Percentiles rank a stretch among this genome's conserved stretches.
phyloP scores from a whole-genome alignment of 352 stramenopile species.

The Phytophthora syringae region DNA sequence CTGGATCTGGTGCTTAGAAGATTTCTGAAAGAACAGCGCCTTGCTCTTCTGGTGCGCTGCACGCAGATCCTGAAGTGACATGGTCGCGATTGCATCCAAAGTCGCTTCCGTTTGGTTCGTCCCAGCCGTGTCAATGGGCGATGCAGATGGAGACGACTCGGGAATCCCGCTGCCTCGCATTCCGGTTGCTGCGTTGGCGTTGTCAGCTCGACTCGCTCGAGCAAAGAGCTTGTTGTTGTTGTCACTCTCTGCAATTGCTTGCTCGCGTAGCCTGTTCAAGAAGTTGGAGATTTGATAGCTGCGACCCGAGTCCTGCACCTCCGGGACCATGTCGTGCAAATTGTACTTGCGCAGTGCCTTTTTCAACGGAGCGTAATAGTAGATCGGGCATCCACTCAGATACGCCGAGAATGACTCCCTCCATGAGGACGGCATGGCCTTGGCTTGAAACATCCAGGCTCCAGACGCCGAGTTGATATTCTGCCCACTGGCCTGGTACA shows the following conservation, averaged over 20 bases:
- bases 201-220: conserved; percentile 36
- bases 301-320: conserved; percentile 79
- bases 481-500: conserved; percentile 83
- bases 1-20: conserved; percentile 45
- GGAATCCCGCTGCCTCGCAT: conserved; percentile 25
- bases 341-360: conserved; percentile 90
- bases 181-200: conserved; percentile 13
- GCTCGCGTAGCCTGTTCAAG: conserved; percentile 75
- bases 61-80: conserved; percentile 72
- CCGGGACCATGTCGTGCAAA: conserved; percentile 86
- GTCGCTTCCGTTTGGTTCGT: conserved; percentile 35
- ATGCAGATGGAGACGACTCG: conserved; percentile 50
- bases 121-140: conserved; percentile 35
- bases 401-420: conserved; percentile 85
- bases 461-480: conserved; percentile 69
- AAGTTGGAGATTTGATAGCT: conserved; percentile 88
- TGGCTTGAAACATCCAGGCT: conserved; percentile 88
- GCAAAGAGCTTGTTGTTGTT: conserved; percentile 83
- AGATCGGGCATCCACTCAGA: conserved; percentile 72
- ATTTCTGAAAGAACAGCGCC: conserved; percentile 58
- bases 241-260: conserved; percentile 77
- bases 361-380: conserved; percentile 85
- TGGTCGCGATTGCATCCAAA: conserved; percentile 65
- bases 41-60: conserved; percentile 59
- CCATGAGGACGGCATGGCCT: conserved; percentile 89